A percentile compares a stretch with the other conserved stretches of the same genome.
Evolutionary conservation across 2,329 filamentous ascomycete species (phyloP).

Genomic region (Cryphonectria japonica): DNA sequence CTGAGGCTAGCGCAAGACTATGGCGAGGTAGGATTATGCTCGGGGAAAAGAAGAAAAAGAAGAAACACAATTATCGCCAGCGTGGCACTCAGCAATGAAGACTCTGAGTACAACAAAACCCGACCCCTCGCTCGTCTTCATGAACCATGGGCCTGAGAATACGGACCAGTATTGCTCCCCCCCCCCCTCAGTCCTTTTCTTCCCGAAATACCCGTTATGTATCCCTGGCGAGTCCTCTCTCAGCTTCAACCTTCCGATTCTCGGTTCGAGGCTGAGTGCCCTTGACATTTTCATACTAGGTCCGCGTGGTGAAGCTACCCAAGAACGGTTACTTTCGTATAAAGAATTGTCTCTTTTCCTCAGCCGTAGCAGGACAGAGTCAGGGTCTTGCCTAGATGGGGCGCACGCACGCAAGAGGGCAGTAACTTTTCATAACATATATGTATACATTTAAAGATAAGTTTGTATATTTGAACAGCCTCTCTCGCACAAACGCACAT

Average conservation of each 20-base stretch:
- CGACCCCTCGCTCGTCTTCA: neutral
- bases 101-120: neutral
- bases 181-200: no score
- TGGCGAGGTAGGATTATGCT: neutral
- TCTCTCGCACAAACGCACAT: no score
- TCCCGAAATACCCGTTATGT: no score
- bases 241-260: no score
- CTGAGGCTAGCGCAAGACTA: neutral
- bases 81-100: neutral
- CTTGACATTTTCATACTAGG: no score
- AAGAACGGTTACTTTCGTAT: neutral
- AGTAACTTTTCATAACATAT: no score
- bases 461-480: no score
- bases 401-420: neutral
- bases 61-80: neutral
- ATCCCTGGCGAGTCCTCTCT: neutral
- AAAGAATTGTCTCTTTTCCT: neutral
- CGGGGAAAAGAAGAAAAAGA: neutral
- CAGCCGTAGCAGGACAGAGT: neutral
- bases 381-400: neutral
- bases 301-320: no score
- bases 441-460: no score
- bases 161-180: neutral
- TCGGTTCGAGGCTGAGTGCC: no score
- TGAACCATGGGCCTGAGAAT: neutral